Base-by-base conservation (phyloP, 2,329 filamentous ascomycete genomes). In the Nothomitra cinnamomea region DNA sequence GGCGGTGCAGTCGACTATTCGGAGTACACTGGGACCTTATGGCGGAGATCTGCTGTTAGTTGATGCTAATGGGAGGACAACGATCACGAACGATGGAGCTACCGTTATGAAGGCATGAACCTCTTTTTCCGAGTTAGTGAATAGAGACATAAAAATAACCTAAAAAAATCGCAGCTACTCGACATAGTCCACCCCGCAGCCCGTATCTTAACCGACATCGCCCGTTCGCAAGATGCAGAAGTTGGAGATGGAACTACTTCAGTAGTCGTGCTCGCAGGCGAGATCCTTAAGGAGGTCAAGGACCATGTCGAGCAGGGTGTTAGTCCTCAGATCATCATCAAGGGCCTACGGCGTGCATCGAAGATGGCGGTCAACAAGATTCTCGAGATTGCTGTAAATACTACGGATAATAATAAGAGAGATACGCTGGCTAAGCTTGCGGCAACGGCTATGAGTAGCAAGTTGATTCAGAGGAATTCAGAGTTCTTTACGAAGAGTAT, bases 161-260 rank as follows among this genome's bases (percentile, higher is more conserved):
- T 40, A 3, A 13, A 54, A 28, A 21, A 40, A 15, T n/a, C 12
- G 19, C 54, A 92, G 87, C 85, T 98, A 54, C 85, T 98, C 67
- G 92, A 98, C 67, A 96, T 98, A 64, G 87, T 98, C 58, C 92
- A 98, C 74, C 92, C 92, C 61, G 92, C 92, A 61, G 92, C 92
- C 62, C 83, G 89, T 69, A 92, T 98, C 68, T 85, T 98, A 64
- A 94, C 92, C 69, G 92, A 98, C 67, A 98, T 98, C 65, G 90
- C 92, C 59, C 83, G 92, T 71, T 96, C 90, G 66, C 92, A 98
- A 83, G 92, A 98, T 69, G 92, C 92, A 61, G 92, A 98, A 75
- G 92, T 98, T 55, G 92, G 92, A 63, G 92, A 98, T 66, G 92
- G 92, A 63, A 98, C 92, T 55, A 98, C 92, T 22, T 95, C 89